phyloP scores from a whole-genome alignment of 305 asterid genomes.

The Striga hermonthica region DNA sequence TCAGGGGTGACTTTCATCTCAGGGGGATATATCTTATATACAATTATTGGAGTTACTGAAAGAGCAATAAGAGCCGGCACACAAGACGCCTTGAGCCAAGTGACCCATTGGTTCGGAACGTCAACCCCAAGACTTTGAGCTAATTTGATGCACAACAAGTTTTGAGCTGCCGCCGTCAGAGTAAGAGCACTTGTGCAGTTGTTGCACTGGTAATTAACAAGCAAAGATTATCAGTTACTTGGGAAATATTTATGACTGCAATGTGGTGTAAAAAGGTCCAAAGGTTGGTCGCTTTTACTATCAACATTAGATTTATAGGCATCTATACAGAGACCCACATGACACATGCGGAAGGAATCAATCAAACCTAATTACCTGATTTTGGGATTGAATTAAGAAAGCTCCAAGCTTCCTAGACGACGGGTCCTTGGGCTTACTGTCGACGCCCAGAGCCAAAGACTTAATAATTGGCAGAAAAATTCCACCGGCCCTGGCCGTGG shows the following conservation, averaged over 20 bases:
- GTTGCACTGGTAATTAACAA: constrained; percentile 42
- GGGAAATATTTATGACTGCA: background rate
- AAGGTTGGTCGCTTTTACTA: background rate
- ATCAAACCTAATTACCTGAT: constrained; percentile 48
- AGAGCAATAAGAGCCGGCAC: constrained; percentile 54
- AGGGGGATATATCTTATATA: constrained; percentile 68
- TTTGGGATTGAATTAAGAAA: constrained; percentile 66
- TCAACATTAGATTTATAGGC: background rate
- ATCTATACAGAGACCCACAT: background rate
- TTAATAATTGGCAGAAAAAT: constrained; percentile 81
- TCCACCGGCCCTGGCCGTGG: constrained; percentile 91
- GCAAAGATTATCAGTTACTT: background rate
- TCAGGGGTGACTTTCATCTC: constrained; percentile 61
- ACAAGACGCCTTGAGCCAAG: constrained; percentile 67
- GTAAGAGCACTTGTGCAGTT: constrained; percentile 73
- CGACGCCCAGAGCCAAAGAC: constrained; percentile 57
- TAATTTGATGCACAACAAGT: constrained; percentile 58
- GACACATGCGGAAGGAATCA: background rate
- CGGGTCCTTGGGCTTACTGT: constrained; percentile 59
- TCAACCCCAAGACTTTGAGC: constrained; percentile 66
- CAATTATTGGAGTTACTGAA: constrained; percentile 46
- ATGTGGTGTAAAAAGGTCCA: background rate
- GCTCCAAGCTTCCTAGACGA: constrained; percentile 78
- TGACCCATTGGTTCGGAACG: constrained; percentile 57
- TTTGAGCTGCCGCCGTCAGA: constrained; percentile 82